Conservation (phyloP, 768 basidiomycete species). For the Amyloporia xantha region DNA sequence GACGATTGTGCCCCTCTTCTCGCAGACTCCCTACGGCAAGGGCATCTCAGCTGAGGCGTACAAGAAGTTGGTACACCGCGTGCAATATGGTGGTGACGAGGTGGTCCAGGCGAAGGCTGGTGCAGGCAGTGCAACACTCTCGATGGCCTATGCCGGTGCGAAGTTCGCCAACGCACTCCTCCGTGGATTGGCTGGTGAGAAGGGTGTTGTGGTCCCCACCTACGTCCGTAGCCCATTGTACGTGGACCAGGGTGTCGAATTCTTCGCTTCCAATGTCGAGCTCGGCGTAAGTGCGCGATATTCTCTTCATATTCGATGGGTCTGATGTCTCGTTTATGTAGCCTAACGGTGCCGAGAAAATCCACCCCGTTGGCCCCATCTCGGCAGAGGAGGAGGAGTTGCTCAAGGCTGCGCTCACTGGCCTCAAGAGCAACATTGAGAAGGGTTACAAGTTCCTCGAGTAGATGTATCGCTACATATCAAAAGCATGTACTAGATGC, state of each 20-base stretch:
- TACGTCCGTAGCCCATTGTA: slow-evolving; percentile 88
- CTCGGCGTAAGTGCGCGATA: slow-evolving; percentile 64
- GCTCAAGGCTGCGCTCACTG: slow-evolving; percentile 81
- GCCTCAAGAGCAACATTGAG: slow-evolving; percentile 96
- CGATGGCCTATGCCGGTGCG: slow-evolving; percentile 75
- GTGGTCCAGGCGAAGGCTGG: slow-evolving; percentile 98
- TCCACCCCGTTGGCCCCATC: slow-evolving; percentile 76
- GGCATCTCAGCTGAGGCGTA: slow-evolving; percentile 68
- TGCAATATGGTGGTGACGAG: slow-evolving; percentile 98
- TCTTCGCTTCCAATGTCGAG: slow-evolving; percentile 92
- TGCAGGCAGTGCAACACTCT: slow-evolving; percentile 68
- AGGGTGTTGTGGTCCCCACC: slow-evolving; percentile 68
- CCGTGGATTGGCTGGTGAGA: slow-evolving; percentile 59
- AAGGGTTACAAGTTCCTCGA: slow-evolving; percentile 81
- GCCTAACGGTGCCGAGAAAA: slow-evolving; percentile 88
- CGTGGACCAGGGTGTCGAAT: slow-evolving; percentile 80
- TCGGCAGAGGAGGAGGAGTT: slow-evolving; percentile 81
- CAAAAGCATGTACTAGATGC: slow-evolving; percentile 15
- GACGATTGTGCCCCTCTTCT: slow-evolving; percentile 96
- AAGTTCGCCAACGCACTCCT: slow-evolving; percentile 59
- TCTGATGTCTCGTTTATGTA: slow-evolving; percentile 23
- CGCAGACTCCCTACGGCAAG: slow-evolving; percentile 69
- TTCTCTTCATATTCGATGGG: not conserved
- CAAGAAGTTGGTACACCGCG: slow-evolving; percentile 79
- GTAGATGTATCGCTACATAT: slow-evolving; percentile 13